Conservation (phyloP, 176 grass and related monocot genomes). For the Eleusine indica region DNA sequence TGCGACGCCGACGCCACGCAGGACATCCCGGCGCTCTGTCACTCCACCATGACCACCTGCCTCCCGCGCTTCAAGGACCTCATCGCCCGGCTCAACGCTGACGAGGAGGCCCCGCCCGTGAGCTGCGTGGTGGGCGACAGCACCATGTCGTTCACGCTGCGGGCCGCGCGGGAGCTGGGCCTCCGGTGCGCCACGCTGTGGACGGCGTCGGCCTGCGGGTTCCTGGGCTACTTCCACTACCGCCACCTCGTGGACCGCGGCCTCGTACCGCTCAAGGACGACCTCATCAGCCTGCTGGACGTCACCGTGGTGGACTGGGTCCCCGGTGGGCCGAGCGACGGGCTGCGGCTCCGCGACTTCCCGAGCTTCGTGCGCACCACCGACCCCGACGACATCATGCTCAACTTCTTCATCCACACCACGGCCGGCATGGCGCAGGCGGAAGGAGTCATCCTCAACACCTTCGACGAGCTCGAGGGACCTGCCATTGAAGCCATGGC, state of each 20-base stretch:
- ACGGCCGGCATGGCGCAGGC: constrained; percentile 39
- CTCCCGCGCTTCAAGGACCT: constrained; percentile 42
- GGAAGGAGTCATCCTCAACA: constrained; percentile 47
- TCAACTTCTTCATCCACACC: constrained; percentile 53
- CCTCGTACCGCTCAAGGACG: constrained; percentile 37
- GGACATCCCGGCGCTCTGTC: constrained; percentile 49
- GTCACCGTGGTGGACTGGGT: constrained; percentile 36
- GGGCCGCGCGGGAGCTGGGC: constrained; percentile 42
- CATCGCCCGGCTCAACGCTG: constrained; percentile 8
- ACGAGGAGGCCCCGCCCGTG: constrained; percentile 1
- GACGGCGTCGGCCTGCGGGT: constrained; percentile 46
- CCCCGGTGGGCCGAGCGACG: not conserved
- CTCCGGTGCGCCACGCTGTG: constrained; percentile 46
- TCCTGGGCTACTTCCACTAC: constrained; percentile 50
- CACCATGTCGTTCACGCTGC: constrained; percentile 48
- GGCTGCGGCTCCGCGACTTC: constrained; percentile 43
- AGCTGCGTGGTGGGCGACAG: constrained; percentile 47
- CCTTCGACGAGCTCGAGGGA: constrained; percentile 55
- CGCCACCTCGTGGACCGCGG: constrained; percentile 45
- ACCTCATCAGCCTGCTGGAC: constrained; percentile 2
- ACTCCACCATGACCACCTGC: constrained; percentile 44
- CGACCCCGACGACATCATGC: constrained; percentile 45
- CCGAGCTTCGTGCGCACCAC: constrained; percentile 53
- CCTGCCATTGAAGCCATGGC: constrained; percentile 12
- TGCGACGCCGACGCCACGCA: constrained; percentile 45